Evolutionary conservation across 805 yeast species (phyloP), one percentile per base, ranked within the genome.

Genomic region (Hanseniaspora lachancei): DNA sequence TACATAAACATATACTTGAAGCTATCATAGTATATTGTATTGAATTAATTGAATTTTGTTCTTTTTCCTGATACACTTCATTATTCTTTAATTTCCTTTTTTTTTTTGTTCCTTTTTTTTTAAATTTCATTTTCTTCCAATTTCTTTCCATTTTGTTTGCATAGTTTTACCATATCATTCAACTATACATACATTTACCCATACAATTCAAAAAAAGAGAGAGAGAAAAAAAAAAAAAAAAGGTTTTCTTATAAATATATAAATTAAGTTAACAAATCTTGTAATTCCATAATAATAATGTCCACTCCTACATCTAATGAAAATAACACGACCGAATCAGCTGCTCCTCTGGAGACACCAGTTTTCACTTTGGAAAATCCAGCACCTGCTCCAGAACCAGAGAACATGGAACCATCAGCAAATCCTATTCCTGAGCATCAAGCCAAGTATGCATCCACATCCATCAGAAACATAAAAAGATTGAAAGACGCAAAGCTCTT

Each of bases 401-500:
- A 83, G 62, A 77, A 82, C 82, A 64, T 78, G 62, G 81, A 82
- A 60, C 72, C 84, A 24, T 86, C 91, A 2, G 72, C 62, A 13
- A 64, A 74, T 60, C 91, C 95, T 18, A 71, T 86, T 61, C 91
- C 93, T 27, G 74, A 77, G 52, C 97, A 93, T 69, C 97, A 93
- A 70, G 77, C 78, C 62, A 84, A 84, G 64, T 89, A 83, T 64
- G 87, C 91, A 1, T 62, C 79, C 20, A 84, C 86, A 59, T 79
- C 89, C 1, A 75, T 93, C 51, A 86, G 89, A 63, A 89, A 95
- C 13, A 83, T 93, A 59, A 88, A 86, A 68, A 74, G 97, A 59
- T 76, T 91, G 64, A 87, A 89, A 68, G 98, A 93, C 70, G 95
- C 97, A 1, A 80, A 75, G 16, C 97, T 97, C 1, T 93, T 93